Conservation (phyloP, 2,329 filamentous ascomycete species). For the Teratosphaeria epicoccoides region DNA sequence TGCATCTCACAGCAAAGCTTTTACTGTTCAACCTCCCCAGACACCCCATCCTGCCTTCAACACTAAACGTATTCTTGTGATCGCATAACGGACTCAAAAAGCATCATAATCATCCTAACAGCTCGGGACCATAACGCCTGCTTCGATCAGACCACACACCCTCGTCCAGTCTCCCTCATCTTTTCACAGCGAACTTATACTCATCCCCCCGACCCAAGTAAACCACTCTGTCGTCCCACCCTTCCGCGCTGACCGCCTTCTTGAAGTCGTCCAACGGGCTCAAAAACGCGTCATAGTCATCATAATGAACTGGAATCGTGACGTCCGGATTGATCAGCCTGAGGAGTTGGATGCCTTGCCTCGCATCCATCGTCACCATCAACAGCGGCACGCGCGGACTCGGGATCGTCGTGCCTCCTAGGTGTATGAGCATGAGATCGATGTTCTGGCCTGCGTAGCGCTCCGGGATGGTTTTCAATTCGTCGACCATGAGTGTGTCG, state of each 20-base stretch:
- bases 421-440: conserved; percentile 56
- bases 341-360: conserved; percentile 51
- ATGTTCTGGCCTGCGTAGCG: conserved; percentile 45
- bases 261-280: conserved; percentile 52
- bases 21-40: too few species aligned
- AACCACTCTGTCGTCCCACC: conserved; percentile 44
- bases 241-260: conserved; percentile 43
- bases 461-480: conserved; percentile 50
- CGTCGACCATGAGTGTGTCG: conserved; percentile 53
- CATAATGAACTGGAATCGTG: conserved; percentile 54
- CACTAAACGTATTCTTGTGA: too few species aligned
- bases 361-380: conserved; percentile 60
- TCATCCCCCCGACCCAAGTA: conserved; percentile 51
- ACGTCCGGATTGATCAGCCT: conserved; percentile 49
- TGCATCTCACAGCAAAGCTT: too few species aligned
- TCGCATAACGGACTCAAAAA: too few species aligned
- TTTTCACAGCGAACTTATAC: conserved; percentile 42
- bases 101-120: too few species aligned
- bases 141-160: too few species aligned
- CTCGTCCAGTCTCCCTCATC: too few species aligned
- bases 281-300: conserved; percentile 54
- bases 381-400: conserved; percentile 47
- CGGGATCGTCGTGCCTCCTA: conserved; percentile 57
- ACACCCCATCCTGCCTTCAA: too few species aligned
- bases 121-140: too few species aligned